Evolutionary conservation across 2,329 filamentous ascomycete species (phyloP), one percentile per base, ranked within the genome.

Genomic region (Fusarium keratoplasticum): DNA sequence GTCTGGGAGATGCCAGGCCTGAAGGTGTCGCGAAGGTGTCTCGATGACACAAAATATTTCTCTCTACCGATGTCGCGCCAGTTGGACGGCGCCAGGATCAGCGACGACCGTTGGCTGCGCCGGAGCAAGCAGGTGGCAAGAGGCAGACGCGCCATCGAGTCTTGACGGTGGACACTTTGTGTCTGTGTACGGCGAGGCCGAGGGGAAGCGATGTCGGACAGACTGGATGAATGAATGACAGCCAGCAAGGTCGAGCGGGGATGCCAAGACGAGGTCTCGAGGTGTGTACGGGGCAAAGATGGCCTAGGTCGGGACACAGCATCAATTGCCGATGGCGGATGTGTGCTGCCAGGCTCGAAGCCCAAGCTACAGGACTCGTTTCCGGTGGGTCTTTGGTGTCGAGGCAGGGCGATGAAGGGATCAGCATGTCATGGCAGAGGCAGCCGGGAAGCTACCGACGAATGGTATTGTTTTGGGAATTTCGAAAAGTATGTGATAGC

Each of bases 401-500:
- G 22, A 40, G 55, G 54, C 47, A 58, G 36, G 50, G 18, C 22
- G 25, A 47, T 38, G 29, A 55, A 57, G 25, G 35, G 57, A 36
- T 16, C 57, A 61, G 54, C 35, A 65, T 69, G 36, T 33, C 47
- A 58, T 64, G 55, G 54, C 61, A 62, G 55, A 58, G 44, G 52
- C 47, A 22, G 40, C 42, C 57, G 42, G 25, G 18, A 29, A 25
- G 18, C 47, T 18, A 20, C 50, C 42, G 40, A 52, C 14, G 47
- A 18, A 57, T 35, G 57, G 47, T 42, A 69, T 54, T 55, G 50
- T 44, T 61, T 42, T 66, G 42, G 25, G 58, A 54, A 74, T 62
- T 42, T 64, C 65, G 66, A 61, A 65, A 63, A 73, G 61, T 67
- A 76, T 74, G 65, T 59, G 50, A 38, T 66, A 65, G 22, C 52